Conservation (phyloP, 768 basidiomycete species). For the Trametes punicea region DNA sequence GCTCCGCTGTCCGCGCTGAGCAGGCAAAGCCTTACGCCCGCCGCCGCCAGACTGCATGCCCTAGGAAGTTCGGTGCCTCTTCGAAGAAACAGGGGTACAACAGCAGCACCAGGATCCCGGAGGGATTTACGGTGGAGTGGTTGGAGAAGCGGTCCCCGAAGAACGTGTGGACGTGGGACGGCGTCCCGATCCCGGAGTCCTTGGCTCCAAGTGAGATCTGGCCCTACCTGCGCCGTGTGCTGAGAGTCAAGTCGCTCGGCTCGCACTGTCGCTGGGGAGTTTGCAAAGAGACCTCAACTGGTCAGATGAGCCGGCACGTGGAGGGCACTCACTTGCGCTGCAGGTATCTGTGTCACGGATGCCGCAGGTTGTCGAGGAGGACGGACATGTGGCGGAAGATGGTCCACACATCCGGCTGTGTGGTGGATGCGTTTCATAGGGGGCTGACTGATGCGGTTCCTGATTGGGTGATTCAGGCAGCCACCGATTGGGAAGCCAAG, state of each 20-base stretch:
- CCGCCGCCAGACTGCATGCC: too few relatives aligned
- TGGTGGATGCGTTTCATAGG: too few relatives aligned
- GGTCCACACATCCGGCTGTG: too few relatives aligned
- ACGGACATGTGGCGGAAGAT: slow-evolving; percentile 3
- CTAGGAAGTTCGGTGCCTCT: too few relatives aligned
- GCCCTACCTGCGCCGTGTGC: not conserved
- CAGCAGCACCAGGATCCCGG: too few relatives aligned
- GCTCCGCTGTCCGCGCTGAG: not conserved
- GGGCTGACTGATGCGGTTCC: too few relatives aligned
- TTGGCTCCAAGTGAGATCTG: not conserved
- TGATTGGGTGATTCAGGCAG: too few relatives aligned
- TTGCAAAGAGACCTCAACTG: not conserved
- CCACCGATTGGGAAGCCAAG: not conserved
- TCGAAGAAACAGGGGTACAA: too few relatives aligned
- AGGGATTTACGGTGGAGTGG: too few relatives aligned
- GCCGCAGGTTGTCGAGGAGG: not conserved
- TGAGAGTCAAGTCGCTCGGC: not conserved
- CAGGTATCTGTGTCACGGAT: not conserved
- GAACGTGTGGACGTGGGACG: not conserved
- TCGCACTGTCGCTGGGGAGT: not conserved
- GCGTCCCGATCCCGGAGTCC: not conserved
- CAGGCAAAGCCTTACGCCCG: not conserved
- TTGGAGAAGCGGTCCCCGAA: too few relatives aligned
- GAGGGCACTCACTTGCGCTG: slow-evolving; percentile 6
- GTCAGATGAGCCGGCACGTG: slow-evolving; percentile 3